Evolutionary conservation across 306 rosid species (phyloP), one percentile per base, ranked within the genome.

Genomic region (Quercus dentata): DNA sequence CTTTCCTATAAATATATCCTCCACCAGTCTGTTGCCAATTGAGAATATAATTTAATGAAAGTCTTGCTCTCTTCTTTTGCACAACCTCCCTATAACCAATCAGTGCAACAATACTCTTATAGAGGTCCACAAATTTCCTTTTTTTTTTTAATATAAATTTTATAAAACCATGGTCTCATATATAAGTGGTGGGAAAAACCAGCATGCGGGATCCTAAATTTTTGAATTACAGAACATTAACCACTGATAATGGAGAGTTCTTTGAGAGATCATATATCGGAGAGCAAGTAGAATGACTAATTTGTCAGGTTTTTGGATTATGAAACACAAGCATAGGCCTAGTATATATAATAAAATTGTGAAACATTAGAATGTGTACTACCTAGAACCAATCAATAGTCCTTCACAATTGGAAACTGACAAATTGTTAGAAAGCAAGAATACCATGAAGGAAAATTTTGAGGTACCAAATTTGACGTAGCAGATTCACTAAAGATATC

Each of bases 361-460:
- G 49, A 54, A 74, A 55, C 72, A 71, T 41, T 58, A 56, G 38
- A 77, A 73, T 70, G 61, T 69, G 18, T 63, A 67, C 46, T 2
- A 41, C 46, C 46, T 41, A 41, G 46, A 8, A 41, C 12, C 46
- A 41, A 41, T 41, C 44, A 6, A 41, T 41, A 41, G 46, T 41
- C 46, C 46, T 41, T 8, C 12, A 41, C 46, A 41, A 7, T 41
- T 41, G 12, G 11, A 41, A 41, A 41, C 11, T 41, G 46, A 41
- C 46, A 41, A 8, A 41, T 41, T 41, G 46, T 41, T 41, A 41
- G 12, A 8, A 41, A 41, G 46, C 3, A 38, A 7, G 0, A 7
- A 7, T 38, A 38, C 44, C 0, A 38, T 1, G 44, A 38, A 38
- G 44, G 44, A 38, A 35, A 38, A 38, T 38, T 38, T 7, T 38